Evolutionary conservation across 352 stramenopile genomes (phyloP).

Genomic region (Phytophthora sojae): DNA sequence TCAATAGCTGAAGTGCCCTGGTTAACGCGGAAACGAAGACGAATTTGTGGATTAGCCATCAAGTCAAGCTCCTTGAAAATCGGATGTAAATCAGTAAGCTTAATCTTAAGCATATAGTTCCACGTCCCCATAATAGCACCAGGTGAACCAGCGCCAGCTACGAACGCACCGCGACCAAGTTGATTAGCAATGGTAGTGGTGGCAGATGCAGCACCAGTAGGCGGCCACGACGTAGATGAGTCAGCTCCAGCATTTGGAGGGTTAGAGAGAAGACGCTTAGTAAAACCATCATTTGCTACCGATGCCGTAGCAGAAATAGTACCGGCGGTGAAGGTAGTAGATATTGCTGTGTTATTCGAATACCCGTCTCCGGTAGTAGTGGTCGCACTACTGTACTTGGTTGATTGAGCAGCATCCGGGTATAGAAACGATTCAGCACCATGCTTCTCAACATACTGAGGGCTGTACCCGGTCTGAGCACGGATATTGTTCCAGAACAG

Average conservation of each 20-base stretch:
- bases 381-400: background rate
- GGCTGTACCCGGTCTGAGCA: slow-evolving; percentile 1
- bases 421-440: background rate
- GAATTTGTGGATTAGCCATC: too few relatives aligned
- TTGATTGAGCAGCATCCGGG: background rate
- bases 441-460: background rate
- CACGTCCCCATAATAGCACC: too few relatives aligned
- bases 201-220: too few relatives aligned
- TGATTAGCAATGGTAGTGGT: too few relatives aligned
- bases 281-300: background rate
- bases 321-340: background rate
- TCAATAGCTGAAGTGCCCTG: too few relatives aligned
- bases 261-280: background rate
- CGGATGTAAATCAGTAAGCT: too few relatives aligned
- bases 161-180: too few relatives aligned
- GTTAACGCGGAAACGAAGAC: too few relatives aligned
- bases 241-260: background rate
- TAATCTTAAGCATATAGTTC: too few relatives aligned
- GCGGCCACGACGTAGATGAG: too few relatives aligned
- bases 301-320: background rate
- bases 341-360: background rate
- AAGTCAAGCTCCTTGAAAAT: too few relatives aligned
- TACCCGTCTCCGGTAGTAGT: background rate
- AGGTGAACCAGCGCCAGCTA: too few relatives aligned
- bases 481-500: slow-evolving; percentile 13